A percentile compares a stretch with the other conserved stretches of the same genome.
Evolutionary conservation across 257 asterid genomes (phyloP).

Genomic region (Jacaranda copaia): DNA sequence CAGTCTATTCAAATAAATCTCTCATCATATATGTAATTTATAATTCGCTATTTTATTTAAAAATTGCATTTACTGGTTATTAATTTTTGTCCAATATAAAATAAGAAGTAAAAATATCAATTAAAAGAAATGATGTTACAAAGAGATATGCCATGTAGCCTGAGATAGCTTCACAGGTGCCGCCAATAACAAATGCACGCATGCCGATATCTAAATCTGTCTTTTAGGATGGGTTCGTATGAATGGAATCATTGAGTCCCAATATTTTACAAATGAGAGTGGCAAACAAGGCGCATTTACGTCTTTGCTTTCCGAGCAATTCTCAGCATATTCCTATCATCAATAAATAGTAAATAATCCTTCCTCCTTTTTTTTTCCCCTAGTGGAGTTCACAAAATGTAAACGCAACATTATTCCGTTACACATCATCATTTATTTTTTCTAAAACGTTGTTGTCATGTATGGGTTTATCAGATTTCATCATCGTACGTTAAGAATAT

Average conservation of each 20-base stretch:
- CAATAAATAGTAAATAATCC: background rate
- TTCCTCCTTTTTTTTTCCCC: too few species aligned
- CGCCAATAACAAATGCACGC: constrained; percentile 19
- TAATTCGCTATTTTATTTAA: too few species aligned
- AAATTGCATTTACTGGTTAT: too few species aligned
- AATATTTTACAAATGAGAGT: constrained; percentile 26
- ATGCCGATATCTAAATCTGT: background rate
- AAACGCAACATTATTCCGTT: constrained; percentile 35
- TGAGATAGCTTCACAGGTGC: constrained; percentile 15
- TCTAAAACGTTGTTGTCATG: background rate
- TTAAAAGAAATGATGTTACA: too few species aligned
- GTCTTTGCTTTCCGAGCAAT: constrained; percentile 31
- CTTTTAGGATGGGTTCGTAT: constrained; percentile 11
- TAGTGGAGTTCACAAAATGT: background rate
- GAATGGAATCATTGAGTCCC: constrained; percentile 37
- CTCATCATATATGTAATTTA: too few species aligned
- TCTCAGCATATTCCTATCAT: constrained; percentile 40
- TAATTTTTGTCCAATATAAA: too few species aligned
- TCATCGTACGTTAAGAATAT: background rate
- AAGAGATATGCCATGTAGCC: background rate
- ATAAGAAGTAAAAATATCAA: background rate
- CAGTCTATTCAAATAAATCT: too few species aligned
- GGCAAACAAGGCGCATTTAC: constrained; percentile 45
- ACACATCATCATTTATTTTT: background rate
- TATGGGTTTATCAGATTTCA: background rate